Base-by-base conservation (phyloP, 148 eudicot genomes). In the Rhododendron ferrugineum region DNA sequence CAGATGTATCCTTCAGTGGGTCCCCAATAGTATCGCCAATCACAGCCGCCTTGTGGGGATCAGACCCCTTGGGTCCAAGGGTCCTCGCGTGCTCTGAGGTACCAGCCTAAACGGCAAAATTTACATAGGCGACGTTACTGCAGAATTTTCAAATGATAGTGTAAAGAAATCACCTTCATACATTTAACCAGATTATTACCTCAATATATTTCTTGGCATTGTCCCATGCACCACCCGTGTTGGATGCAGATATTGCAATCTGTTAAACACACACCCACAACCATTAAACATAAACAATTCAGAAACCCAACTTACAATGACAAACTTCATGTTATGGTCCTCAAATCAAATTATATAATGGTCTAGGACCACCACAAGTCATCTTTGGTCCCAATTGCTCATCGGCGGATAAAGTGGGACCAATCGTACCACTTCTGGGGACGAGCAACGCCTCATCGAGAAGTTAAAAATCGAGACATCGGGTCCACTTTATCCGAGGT, bases 181-280 rank as follows among this genome's bases (percentile, higher is more conserved):
- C 36, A 46, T 40, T 76, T 22, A 37, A 75, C 46, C 18, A 37
- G 74, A 10, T 75, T 9, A 70, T 87, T 90, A 95, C 96, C 97
- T 93, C 98, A 64, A 95, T 95, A 84, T 94, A 94, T 85, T 94
- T 95, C 94, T 95, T 95, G n/a, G 98, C 98, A 47, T 95, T 95
- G 90, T 94, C 98, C 98, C 98, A 94, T 60, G 98, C 98, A 83
- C 96, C 96, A 80, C 98, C 98, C 7, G 98, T 93, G 89, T 95
- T 95, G 26, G 98, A 95, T 74, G 98, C 98, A 78, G 96, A 93
- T 40, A 95, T 95, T 2, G 98, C 96, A n/a, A 95, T 86, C 98
- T 95, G 90, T 68, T 68, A 26, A 28, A 28, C 34, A 68, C 15
- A 68, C 32, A 28, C 32, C 6, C 74, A 68, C 74, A 68, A 54